These are phyloP conservation scores for Aspergillus bridgeri DNA, from an alignment of 495 filamentous ascomycete genomes.

Conservation along the genomic window DNA sequence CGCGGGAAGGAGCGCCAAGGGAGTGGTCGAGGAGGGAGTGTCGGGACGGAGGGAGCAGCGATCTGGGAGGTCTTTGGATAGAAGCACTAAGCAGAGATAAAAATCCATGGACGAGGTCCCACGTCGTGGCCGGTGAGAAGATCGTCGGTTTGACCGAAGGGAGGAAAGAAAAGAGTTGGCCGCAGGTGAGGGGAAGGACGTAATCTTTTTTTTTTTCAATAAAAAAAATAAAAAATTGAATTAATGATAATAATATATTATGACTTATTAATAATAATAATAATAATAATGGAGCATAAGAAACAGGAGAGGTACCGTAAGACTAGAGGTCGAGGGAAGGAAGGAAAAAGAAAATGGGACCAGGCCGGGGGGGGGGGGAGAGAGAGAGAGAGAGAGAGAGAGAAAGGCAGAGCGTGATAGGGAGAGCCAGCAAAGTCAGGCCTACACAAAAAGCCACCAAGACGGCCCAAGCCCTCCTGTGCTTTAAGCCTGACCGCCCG, in stretches of 20 bases:
- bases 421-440: neutral
- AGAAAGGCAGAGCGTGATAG: neutral
- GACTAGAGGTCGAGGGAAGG: no score
- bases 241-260: neutral
- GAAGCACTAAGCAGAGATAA: neutral
- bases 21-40: neutral
- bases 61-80: neutral
- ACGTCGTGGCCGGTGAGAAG: slow-evolving; percentile 13
- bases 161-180: neutral
- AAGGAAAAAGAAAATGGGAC: neutral
- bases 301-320: no score
- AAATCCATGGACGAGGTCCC: slow-evolving; percentile 6
- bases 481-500: neutral
- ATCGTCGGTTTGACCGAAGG: slow-evolving; percentile 9
- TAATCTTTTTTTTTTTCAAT: neutral
- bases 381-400: neutral
- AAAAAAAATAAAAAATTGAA: no score
- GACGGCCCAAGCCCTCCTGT: neutral
- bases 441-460: neutral
- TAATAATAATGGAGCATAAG: neutral
- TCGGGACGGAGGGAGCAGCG: neutral
- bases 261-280: neutral
- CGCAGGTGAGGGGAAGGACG: slow-evolving; percentile 6
- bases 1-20: neutral
- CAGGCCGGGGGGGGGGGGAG: neutral